These are phyloP conservation scores for Lachancea sp. DNA, from an alignment of 805 yeast species.

Conservation along the genomic window DNA sequence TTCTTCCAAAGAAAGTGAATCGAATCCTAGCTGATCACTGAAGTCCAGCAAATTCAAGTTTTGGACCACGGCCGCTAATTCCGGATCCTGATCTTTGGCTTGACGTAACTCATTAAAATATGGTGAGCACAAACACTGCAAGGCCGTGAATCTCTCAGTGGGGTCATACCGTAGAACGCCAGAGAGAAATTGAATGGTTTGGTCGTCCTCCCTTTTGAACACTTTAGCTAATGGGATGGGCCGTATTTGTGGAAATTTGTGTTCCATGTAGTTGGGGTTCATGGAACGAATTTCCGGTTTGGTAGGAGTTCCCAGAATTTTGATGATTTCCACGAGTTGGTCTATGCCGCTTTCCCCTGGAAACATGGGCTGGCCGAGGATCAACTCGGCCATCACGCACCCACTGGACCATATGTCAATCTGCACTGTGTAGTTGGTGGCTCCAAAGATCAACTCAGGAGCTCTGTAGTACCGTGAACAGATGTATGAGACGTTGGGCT, in stretches of 20 bases:
- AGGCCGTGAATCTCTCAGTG: slow-evolving; percentile 51
- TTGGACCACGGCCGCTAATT: slow-evolving; percentile 4
- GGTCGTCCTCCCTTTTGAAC: slow-evolving; percentile 45
- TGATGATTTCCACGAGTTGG: slow-evolving; percentile 93
- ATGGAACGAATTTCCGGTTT: slow-evolving; percentile 85
- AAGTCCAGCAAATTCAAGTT: slow-evolving; percentile 26
- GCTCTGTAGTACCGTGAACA: slow-evolving; percentile 97
- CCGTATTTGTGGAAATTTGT: slow-evolving; percentile 83
- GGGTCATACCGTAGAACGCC: slow-evolving; percentile 66
- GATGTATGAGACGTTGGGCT: slow-evolving; percentile 93
- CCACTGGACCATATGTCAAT: slow-evolving; percentile 98
- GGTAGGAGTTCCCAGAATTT: slow-evolving; percentile 91
- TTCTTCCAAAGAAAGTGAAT: slow-evolving; percentile 25
- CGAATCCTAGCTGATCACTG: slow-evolving; percentile 25
- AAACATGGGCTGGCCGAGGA: slow-evolving; percentile 91
- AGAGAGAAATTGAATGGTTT: slow-evolving; percentile 49
- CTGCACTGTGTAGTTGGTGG: slow-evolving; percentile 91
- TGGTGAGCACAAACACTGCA: slow-evolving; percentile 29
- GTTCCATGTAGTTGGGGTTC: slow-evolving; percentile 98
- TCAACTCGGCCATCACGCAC: slow-evolving; percentile 95
- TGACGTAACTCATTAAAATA: slow-evolving; percentile 30
- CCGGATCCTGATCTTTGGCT: slow-evolving; percentile 4
- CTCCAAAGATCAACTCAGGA: slow-evolving; percentile 95
- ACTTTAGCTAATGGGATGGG: slow-evolving; percentile 68
- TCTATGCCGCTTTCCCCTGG: slow-evolving; percentile 98